phyloP scores from a whole-genome alignment of 2,329 filamentous ascomycete species.

The Magnaporthales sp. region DNA sequence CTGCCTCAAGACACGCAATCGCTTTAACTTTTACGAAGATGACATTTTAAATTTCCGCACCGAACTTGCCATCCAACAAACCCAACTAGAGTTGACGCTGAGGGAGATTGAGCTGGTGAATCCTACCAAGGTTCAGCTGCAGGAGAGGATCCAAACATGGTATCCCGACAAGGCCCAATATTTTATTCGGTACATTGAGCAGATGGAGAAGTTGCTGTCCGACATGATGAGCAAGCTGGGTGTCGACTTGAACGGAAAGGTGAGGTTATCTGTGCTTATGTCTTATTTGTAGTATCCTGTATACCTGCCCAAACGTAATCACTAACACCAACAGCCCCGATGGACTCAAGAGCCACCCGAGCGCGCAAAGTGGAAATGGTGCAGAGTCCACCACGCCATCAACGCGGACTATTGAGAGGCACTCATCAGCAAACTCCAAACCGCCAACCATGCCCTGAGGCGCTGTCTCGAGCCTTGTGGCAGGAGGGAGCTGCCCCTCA shows the following conservation, averaged over 20 bases:
- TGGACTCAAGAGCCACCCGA: background rate
- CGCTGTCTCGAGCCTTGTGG: background rate
- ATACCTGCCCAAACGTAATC: background rate
- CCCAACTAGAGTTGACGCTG: background rate
- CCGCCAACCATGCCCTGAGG: background rate
- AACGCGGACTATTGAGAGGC: background rate
- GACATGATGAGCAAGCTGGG: background rate
- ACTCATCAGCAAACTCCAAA: background rate
- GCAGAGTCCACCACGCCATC: background rate
- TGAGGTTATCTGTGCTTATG: no score
- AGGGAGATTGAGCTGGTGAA: background rate
- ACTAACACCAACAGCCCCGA: background rate
- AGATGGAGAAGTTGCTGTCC: background rate
- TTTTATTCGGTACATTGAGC: background rate
- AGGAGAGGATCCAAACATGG: background rate
- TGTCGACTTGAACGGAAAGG: background rate
- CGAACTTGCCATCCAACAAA: constrained; percentile 5
- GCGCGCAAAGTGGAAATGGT: background rate
- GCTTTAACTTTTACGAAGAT: background rate
- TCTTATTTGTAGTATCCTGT: background rate
- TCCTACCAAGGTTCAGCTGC: background rate
- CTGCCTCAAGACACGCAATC: background rate
- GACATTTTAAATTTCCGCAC: background rate
- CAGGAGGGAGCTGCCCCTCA: background rate
- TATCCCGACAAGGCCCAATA: background rate